Evolutionary conservation across 257 asterid species (phyloP), one percentile per base, ranked within the genome.

Genomic region (Solanum chmielewskii): DNA sequence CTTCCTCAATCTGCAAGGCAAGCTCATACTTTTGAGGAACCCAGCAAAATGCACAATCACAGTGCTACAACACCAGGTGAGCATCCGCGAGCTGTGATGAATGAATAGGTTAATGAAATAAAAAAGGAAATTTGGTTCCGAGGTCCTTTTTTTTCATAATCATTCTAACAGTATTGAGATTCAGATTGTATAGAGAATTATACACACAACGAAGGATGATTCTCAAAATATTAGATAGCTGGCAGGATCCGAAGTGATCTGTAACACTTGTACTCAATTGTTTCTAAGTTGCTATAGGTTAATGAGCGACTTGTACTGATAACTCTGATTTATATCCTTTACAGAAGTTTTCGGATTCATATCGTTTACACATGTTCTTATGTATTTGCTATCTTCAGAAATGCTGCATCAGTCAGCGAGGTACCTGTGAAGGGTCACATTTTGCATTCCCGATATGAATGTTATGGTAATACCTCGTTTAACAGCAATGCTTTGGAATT

Each of bases 121-220:
- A 11, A 76, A 59, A 1, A 29, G 87, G 88, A 86, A 80, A 83
- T 87, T 64, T 85, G 85, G 84, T 83, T 87, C 71, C 27, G 88
- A 83, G 91, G 87, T 89, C 88, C 87, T 56, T 35, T 83, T 81
- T 83, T 83, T 64, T 39, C 88, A 88, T 88, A 91, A 91, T 86
- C 64, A 86, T 83, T 88, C 90, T 91, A 87, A 88, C 91, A 91
- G 87, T 49, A 85, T 84, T 88, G 90, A 87, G 69, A 87, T 83
- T 89, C 62, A 85, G 88, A 89, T 78, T 92, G 95, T 93, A 93
- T 90, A 94, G 93, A 94, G 93, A 90, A 89, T 92, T 90, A 87
- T 86, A 87, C 88, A 91, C 89, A 92, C 90, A 90, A 89, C 89
- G 85, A 74, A 82, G 87, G 86, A 71, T 56, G 84, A 86, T 89